Conservation (phyloP, 2,329 filamentous ascomycete species). For the Dothideomycetidae sp. region DNA sequence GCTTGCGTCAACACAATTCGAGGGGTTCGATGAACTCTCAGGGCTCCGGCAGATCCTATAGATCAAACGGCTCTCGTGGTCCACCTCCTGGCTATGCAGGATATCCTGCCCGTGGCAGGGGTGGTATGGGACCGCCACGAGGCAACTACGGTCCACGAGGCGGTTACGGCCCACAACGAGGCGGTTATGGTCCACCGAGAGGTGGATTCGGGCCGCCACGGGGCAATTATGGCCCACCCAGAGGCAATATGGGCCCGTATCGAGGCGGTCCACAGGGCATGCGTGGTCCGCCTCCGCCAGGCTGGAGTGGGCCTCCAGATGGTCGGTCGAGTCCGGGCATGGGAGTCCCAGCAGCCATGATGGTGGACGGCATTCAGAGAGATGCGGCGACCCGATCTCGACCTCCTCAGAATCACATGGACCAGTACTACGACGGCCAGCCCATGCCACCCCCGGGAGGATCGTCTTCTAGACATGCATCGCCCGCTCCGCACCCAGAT, state of each 20-base stretch:
- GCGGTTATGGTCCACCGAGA: conserved; percentile 27
- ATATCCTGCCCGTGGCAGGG: conserved; percentile 16
- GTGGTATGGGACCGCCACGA: conserved; percentile 15
- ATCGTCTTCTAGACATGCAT: conserved; percentile 10
- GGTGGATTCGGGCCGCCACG: conserved; percentile 28
- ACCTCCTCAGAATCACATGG: conserved; percentile 23
- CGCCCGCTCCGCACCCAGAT: conserved; percentile 7
- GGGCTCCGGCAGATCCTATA: conserved; percentile 20
- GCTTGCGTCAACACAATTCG: conserved; percentile 34
- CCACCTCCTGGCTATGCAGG: conserved; percentile 14
- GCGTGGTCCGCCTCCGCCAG: conserved; percentile 20
- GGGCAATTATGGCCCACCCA: conserved; percentile 25
- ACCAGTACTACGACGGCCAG: conserved; percentile 24
- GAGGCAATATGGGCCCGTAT: conserved; percentile 28
- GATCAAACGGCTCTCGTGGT: conserved; percentile 21
- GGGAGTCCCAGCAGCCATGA: conserved; percentile 13
- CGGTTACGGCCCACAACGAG: conserved; percentile 33
- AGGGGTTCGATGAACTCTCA: conserved; percentile 31
- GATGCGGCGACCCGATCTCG: conserved; percentile 25
- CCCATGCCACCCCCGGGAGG: conserved; percentile 15
- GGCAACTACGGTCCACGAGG: conserved; percentile 39
- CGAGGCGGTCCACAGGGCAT: conserved; percentile 24
- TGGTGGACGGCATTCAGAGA: conserved; percentile 16
- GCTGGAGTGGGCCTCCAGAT: conserved; percentile 21
- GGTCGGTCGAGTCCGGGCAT: conserved; percentile 23